Base-by-base conservation (phyloP, 768 basidiomycete genomes). In the Exidia glandulosa region DNA sequence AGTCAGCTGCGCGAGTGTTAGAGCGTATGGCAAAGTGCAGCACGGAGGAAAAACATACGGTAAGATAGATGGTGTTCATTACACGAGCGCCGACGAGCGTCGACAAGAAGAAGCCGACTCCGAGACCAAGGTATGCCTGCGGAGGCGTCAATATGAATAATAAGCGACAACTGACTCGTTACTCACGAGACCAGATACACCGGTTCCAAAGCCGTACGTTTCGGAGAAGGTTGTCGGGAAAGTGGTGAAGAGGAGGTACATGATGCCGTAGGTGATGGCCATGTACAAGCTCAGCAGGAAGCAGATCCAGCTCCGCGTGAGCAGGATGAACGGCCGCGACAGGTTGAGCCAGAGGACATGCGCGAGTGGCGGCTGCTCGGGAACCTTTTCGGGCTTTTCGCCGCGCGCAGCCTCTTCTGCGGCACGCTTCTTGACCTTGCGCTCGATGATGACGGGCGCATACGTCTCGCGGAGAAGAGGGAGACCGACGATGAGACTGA, bases 381-480 rank as follows among this genome's bases (percentile, higher is more conserved):
- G 58, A 25, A 60, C 13, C 50, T 59, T 61, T 73, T 75, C 65
- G 59, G 47, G 61, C 63, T 68, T 65, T 68, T 60, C 61, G 69
- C 58, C 34, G 65, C 14, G 64, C 57, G 70, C 60, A 23, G 30
- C 33, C 29, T 50, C 54, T 14, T 58, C 62, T 2, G 66, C 36
- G 19, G 45, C 59, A 9, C 50, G 45, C 25, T 25, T 65, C 54
- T 69, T 68, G 2, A 75, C 77, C 19, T 72, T 72, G 30, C 79
- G 77, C 31, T 76, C 65, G 14, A 83, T 81, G 37, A 90, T 77
- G 36, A 88, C 74, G 1, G 90, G 90, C 0, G 78, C 84, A 66
- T 90, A 92, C 0, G 90, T 89, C 70, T 91, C 90, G 32, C 74
- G 75, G 19, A 88, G 71, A 34, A 87, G 67, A 14, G 86, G 82